phyloP scores from a whole-genome alignment of 306 rosid genomes.

The Bauhinia variegata region DNA sequence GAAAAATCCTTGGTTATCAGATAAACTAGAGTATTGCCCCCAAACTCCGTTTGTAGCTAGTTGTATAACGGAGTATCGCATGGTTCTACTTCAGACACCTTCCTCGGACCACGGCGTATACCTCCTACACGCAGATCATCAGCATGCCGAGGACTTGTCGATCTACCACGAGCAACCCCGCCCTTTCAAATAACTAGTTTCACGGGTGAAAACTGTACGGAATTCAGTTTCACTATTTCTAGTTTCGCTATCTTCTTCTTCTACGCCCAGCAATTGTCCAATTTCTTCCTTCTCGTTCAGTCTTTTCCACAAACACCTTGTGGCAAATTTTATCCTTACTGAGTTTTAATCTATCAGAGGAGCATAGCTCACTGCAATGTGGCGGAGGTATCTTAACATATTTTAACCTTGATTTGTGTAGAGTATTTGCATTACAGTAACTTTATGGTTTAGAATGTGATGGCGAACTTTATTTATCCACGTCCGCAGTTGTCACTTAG shows the following conservation, averaged over 20 bases:
- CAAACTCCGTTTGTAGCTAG: too few relatives aligned
- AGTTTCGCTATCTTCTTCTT: too few relatives aligned
- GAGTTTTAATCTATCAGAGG: conserved; percentile 6
- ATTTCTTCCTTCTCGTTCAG: background rate
- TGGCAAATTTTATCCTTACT: background rate
- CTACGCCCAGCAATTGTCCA: too few relatives aligned
- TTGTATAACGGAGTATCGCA: background rate
- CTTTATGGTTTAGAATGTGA: conserved; percentile 10
- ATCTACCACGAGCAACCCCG: background rate
- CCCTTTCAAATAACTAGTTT: background rate
- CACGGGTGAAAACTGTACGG: background rate
- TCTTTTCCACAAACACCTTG: conserved; percentile 19
- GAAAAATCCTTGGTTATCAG: too few relatives aligned
- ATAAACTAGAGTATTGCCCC: too few relatives aligned
- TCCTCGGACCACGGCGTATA: background rate
- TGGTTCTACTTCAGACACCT: background rate
- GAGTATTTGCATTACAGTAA: conserved; percentile 7
- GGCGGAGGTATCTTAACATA: conserved; percentile 48
- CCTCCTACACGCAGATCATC: background rate
- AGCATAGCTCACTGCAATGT: conserved; percentile 44
- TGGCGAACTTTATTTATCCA: background rate
- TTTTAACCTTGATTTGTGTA: background rate
- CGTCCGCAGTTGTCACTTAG: background rate
- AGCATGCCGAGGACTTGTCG: background rate
- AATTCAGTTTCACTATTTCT: background rate